A percentile compares a stretch with the other conserved stretches of the same genome.
These are phyloP conservation scores for Coniophora puteana DNA, from an alignment of 1,284 basidiomycete genomes.

Conservation along the genomic window DNA sequence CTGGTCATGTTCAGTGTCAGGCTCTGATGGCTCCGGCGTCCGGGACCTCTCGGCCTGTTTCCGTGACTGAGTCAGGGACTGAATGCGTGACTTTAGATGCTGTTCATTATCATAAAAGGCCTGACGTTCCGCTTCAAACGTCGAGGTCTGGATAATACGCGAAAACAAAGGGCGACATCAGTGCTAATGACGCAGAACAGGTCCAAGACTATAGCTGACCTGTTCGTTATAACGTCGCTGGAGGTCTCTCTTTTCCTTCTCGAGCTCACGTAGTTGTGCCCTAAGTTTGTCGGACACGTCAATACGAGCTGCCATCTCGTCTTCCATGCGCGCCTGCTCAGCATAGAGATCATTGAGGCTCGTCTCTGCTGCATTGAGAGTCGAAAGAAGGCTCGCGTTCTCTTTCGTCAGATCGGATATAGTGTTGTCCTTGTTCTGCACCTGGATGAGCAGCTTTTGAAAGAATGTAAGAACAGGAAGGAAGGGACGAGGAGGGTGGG, in stretches of 20 bases:
- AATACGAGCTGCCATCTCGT: conserved; percentile 71
- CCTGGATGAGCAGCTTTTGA: conserved; percentile 63
- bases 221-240: conserved; percentile 81
- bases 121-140: conserved; percentile 82
- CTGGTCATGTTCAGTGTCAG: conserved; percentile 24
- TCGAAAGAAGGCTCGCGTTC: conserved; percentile 57
- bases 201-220: conserved; percentile 35
- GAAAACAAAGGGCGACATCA: conserved; percentile 15
- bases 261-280: conserved; percentile 72
- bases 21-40: conserved; percentile 26
- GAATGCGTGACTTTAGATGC: conserved; percentile 82
- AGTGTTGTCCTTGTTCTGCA: conserved; percentile 74
- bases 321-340: conserved; percentile 74
- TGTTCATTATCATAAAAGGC: conserved; percentile 86
- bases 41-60: conserved; percentile 45
- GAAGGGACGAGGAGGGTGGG: conserved; percentile 4
- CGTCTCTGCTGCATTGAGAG: conserved; percentile 62
- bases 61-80: conserved; percentile 66
- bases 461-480: conserved; percentile 12
- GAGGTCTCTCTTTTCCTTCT: conserved; percentile 77
- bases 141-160: conserved; percentile 49
- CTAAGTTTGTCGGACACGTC: conserved; percentile 77
- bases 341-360: conserved; percentile 72
- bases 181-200: conserved; percentile 6
- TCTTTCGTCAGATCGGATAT: conserved; percentile 58